Conservation (phyloP, 192 early-diverging fungal species). For the Coemansia sp. region DNA sequence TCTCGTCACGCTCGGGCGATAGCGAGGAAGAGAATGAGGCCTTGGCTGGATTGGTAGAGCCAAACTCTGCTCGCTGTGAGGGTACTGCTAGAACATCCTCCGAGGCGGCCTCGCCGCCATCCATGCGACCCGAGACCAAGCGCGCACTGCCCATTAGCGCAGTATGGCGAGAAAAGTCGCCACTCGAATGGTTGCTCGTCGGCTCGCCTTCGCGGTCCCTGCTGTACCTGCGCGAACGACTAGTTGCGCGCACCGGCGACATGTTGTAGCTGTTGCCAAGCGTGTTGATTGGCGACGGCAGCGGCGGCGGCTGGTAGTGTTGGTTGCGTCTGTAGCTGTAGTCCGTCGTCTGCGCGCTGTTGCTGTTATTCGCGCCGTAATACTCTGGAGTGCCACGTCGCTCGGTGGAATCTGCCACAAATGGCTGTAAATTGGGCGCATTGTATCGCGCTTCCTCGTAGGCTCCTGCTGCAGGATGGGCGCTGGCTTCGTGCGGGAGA, state of each 20-base stretch:
- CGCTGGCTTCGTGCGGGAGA: background rate
- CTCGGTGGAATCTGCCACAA: slow-evolving; percentile 34
- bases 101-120: slow-evolving; percentile 8
- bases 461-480: slow-evolving; percentile 3
- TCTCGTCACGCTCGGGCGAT: slow-evolving; percentile 45
- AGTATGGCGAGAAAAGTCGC: background rate
- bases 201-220: slow-evolving; percentile 2
- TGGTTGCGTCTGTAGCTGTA: slow-evolving; percentile 14
- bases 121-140: slow-evolving; percentile 9
- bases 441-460: background rate
- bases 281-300: background rate
- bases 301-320: background rate
- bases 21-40: slow-evolving; percentile 13
- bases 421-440: slow-evolving; percentile 38
- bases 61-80: slow-evolving; percentile 49
- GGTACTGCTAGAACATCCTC: slow-evolving; percentile 14
- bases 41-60: slow-evolving; percentile 26
- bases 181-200: slow-evolving; percentile 5
- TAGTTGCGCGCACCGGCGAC: background rate
- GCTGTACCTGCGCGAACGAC: slow-evolving; percentile 24
- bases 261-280: slow-evolving; percentile 11
- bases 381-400: slow-evolving; percentile 32
- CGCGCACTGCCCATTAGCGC: slow-evolving; percentile 10
- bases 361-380: slow-evolving; percentile 9
- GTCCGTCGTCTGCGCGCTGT: slow-evolving; percentile 10